Percentiles rank a stretch among this genome's conserved stretches.
Evolutionary conservation across 73 alveolate genomes (phyloP).

Genomic region (Diophrys appendiculata): DNA sequence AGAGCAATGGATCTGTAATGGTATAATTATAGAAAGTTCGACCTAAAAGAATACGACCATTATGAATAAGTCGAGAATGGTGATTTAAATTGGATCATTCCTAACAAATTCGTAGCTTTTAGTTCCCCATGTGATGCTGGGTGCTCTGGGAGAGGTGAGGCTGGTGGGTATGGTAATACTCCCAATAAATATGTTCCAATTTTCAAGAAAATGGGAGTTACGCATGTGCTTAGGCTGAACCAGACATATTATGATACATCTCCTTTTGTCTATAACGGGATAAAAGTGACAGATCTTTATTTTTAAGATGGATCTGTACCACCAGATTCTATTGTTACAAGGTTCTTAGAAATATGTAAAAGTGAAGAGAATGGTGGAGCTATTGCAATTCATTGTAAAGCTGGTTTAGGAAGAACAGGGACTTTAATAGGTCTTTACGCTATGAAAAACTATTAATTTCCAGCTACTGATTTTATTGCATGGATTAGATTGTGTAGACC

Average conservation of each 20-base stretch:
- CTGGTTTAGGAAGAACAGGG: constrained; percentile 83
- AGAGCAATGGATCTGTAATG: constrained; percentile 48
- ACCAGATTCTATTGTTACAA: constrained; percentile 43
- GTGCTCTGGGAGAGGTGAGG: not conserved
- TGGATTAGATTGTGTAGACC: constrained; percentile 61
- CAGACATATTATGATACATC: constrained; percentile 55
- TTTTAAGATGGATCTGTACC: constrained; percentile 57
- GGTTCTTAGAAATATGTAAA: constrained; percentile 50
- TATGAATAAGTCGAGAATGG: constrained; percentile 60
- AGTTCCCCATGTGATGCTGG: constrained; percentile 32
- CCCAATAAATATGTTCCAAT: constrained; percentile 59
- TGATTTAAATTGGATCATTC: constrained; percentile 70
- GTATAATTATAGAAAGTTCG: constrained; percentile 45
- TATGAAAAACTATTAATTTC: constrained; percentile 62
- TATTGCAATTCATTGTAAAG: constrained; percentile 80
- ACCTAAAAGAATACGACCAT: constrained; percentile 49
- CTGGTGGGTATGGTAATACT: constrained; percentile 9
- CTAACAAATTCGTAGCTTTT: constrained; percentile 50
- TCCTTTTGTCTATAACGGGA: constrained; percentile 13
- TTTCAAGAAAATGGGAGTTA: constrained; percentile 52
- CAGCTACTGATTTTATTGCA: constrained; percentile 55
- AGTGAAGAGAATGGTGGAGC: constrained; percentile 52
- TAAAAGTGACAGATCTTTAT: constrained; percentile 35
- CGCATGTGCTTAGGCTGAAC: constrained; percentile 65
- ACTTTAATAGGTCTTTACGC: constrained; percentile 68